These are phyloP conservation scores for Aspergillus floridensis DNA, from an alignment of 2,329 filamentous ascomycete species.

Conservation along the genomic window DNA sequence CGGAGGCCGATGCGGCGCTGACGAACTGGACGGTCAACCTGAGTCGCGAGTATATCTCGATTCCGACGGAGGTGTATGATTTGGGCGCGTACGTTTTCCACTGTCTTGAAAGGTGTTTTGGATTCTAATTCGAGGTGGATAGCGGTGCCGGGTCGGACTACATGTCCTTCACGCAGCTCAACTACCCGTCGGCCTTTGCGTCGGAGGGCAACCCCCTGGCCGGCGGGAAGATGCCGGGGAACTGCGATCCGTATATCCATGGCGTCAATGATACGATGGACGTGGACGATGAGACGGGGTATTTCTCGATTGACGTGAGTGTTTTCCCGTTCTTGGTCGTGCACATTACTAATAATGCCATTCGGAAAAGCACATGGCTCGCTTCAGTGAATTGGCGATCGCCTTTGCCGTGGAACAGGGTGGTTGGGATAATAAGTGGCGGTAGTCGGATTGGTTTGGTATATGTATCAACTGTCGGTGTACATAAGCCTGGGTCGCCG, in stretches of 20 bases:
- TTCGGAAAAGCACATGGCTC: neutral
- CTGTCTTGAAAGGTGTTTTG: too few species aligned
- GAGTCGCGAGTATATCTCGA: slow-evolving; percentile 4
- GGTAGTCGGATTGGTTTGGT: neutral
- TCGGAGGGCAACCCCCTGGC: slow-evolving; percentile 2
- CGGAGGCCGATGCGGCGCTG: neutral
- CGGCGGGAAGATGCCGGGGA: neutral
- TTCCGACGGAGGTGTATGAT: slow-evolving; percentile 1
- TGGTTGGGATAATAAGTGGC: slow-evolving; percentile 2
- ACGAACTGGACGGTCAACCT: slow-evolving; percentile 1
- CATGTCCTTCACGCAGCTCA: slow-evolving; percentile 5
- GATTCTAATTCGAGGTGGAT: too few species aligned
- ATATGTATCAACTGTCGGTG: too few species aligned
- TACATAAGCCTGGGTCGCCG: too few species aligned
- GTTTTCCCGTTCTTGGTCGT: too few species aligned
- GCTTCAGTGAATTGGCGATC: slow-evolving; percentile 1
- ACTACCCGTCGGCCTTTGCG: slow-evolving; percentile 4
- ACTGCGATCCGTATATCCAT: slow-evolving; percentile 2
- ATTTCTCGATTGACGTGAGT: slow-evolving; percentile 4
- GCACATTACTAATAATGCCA: neutral
- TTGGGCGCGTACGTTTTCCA: neutral
- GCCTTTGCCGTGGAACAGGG: slow-evolving; percentile 2
- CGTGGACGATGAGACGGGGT: slow-evolving; percentile 1
- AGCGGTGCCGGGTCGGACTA: slow-evolving; percentile 2
- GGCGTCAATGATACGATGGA: slow-evolving; percentile 1